Percentiles rank a stretch among this genome's conserved stretches.
These are phyloP conservation scores for Pseudogymnoascus verrucosus DNA, from an alignment of 2,329 filamentous ascomycete species.

Conservation along the genomic window DNA sequence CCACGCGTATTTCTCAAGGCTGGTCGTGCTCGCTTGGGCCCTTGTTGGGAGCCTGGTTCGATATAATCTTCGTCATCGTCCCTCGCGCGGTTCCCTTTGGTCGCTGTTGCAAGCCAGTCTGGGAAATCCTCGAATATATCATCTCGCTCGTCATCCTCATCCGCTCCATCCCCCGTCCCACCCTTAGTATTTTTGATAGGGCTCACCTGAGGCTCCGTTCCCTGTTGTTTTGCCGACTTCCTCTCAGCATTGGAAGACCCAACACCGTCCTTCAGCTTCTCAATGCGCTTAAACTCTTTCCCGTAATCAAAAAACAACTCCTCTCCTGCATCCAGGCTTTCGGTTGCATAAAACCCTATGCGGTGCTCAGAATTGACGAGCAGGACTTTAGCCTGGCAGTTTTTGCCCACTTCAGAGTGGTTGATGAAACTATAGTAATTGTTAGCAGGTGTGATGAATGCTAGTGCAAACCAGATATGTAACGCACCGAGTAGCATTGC, in stretches of 20 bases:
- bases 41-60: not conserved
- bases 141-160: not conserved
- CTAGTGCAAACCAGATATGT: constrained; percentile 12
- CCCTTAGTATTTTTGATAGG: not conserved
- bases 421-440: constrained; percentile 72
- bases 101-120: not conserved
- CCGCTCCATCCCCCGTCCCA: not conserved
- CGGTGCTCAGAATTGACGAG: constrained; percentile 70
- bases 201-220: not conserved
- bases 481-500: constrained; percentile 1
- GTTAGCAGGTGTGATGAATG: constrained; percentile 65
- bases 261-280: not conserved
- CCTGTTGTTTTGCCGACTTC: not conserved
- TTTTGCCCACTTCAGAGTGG: constrained; percentile 58
- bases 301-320: constrained; percentile 81
- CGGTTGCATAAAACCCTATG: constrained; percentile 63
- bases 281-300: constrained; percentile 44
- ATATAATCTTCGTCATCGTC: not conserved
- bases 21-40: not conserved
- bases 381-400: constrained; percentile 59
- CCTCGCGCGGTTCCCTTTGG: not conserved
- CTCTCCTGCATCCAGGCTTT: constrained; percentile 61
- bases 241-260: not conserved
- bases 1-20: not conserved
- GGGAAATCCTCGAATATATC: too few relatives aligned